Conservation (phyloP, 805 yeast species). For the Lipomyces chichibuensis region DNA sequence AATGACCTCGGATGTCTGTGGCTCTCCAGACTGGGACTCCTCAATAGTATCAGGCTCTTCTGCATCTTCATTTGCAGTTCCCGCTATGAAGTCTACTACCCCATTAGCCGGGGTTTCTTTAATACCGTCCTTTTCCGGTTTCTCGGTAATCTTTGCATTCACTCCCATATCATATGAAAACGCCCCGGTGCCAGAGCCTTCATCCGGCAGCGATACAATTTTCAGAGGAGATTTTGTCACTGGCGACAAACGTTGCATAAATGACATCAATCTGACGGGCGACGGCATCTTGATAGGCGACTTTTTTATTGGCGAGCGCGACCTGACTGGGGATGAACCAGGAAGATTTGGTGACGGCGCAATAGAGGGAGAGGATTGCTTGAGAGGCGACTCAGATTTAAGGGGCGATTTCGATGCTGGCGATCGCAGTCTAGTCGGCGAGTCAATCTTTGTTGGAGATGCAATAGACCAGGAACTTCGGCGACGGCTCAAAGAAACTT, state of each 20-base stretch:
- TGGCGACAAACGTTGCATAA: background rate
- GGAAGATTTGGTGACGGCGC: background rate
- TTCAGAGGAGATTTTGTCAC: background rate
- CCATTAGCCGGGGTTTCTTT: background rate
- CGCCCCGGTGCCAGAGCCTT: background rate
- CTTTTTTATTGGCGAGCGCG: background rate
- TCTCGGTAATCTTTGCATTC: background rate
- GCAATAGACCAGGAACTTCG: background rate
- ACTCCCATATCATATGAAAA: background rate
- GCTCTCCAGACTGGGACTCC: background rate
- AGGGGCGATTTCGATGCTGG: conserved; percentile 1
- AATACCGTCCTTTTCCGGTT: background rate
- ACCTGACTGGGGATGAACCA: background rate
- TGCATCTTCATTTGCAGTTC: background rate
- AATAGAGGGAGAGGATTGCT: conserved; percentile 5
- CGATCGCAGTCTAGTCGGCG: background rate
- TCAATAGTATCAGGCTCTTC: background rate
- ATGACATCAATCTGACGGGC: background rate
- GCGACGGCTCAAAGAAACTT: background rate
- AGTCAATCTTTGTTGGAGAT: conserved; percentile 2
- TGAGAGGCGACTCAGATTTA: conserved; percentile 12
- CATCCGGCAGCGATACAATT: background rate
- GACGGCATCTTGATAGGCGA: conserved; percentile 2
- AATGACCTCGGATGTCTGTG: background rate
- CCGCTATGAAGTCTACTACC: conserved; percentile 2